Conservation (phyloP, 148 eudicot species). For the Nyssa sinensis region DNA sequence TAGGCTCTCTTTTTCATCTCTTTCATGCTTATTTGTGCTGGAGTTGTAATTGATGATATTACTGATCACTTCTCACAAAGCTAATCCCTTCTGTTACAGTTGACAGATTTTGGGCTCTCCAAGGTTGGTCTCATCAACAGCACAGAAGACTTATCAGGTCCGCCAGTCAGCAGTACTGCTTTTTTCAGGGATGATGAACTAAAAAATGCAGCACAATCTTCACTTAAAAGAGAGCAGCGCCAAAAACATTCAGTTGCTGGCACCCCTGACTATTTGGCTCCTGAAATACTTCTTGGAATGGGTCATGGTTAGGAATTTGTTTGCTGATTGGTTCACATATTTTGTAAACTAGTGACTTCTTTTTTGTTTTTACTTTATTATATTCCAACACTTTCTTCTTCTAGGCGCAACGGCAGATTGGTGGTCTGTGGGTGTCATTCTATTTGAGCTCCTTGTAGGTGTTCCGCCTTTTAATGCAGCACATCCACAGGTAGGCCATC, state of each 20-base stretch:
- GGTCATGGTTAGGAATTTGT: constrained; percentile 74
- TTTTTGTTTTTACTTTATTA: neutral
- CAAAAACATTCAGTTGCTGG: constrained; percentile 86
- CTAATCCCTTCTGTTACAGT: constrained; percentile 59
- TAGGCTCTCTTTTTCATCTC: neutral
- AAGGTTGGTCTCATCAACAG: constrained; percentile 96
- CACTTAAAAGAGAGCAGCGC: constrained; percentile 50
- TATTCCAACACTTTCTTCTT: constrained; percentile 20
- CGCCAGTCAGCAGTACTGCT: constrained; percentile 56
- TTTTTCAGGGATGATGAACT: constrained; percentile 60
- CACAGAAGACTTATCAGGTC: constrained; percentile 91
- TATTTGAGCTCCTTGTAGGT: constrained; percentile 93
- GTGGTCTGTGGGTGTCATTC: constrained; percentile 99
- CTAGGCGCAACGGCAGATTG: constrained; percentile 96
- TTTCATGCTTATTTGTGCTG: neutral
- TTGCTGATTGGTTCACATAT: constrained; percentile 6
- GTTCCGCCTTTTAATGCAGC: constrained; percentile 97
- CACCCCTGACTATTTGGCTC: constrained; percentile 99
- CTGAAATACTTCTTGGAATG: constrained; percentile 98
- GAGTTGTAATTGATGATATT: neutral
- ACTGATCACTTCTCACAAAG: constrained; percentile 34
- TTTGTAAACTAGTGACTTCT: neutral
- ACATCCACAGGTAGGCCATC: constrained; percentile 72
- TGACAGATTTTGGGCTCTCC: constrained; percentile 99
- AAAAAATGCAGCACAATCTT: constrained; percentile 27